phyloP scores from a whole-genome alignment of 208 protist species.

The Tetramitus jugosus region DNA sequence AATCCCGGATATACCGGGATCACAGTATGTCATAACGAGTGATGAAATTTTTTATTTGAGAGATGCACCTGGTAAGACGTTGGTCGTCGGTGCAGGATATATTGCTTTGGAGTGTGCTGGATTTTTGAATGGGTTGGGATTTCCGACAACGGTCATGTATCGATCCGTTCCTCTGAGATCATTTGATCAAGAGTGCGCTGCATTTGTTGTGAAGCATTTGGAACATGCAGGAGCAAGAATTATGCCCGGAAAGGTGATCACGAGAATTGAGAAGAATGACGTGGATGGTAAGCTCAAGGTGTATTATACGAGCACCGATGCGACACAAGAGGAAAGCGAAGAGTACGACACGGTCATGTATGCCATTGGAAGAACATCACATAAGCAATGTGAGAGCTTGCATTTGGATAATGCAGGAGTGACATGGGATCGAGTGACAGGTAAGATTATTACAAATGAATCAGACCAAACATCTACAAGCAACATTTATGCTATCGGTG shows the following conservation, averaged over 20 bases:
- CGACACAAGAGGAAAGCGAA: constrained; percentile 19
- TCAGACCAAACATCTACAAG: constrained; percentile 54
- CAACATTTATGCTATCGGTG: constrained; percentile 76
- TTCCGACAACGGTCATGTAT: constrained; percentile 66
- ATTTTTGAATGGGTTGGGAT: constrained; percentile 64
- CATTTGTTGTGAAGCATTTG: constrained; percentile 53
- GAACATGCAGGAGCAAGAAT: constrained; percentile 26
- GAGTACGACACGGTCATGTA: constrained; percentile 71
- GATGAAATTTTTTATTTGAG: constrained; percentile 68
- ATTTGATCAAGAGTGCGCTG: constrained; percentile 70
- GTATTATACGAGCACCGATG: neutral
- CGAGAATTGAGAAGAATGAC: neutral
- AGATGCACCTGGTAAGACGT: constrained; percentile 57
- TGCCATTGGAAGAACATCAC: constrained; percentile 56
- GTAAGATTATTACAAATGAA: constrained; percentile 45
- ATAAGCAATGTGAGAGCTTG: constrained; percentile 37
- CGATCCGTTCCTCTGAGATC: constrained; percentile 72
- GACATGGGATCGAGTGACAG: constrained; percentile 23
- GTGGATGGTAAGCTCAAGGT: neutral
- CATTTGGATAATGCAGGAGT: constrained; percentile 51
- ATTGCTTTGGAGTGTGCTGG: constrained; percentile 81
- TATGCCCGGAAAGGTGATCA: neutral
- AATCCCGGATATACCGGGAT: constrained; percentile 53
- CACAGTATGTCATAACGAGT: constrained; percentile 56
- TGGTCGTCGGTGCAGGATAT: constrained; percentile 75